Evolutionary conservation across 2,329 filamentous ascomycete genomes (phyloP).

Genomic region (Alternaria brassicicola): DNA sequence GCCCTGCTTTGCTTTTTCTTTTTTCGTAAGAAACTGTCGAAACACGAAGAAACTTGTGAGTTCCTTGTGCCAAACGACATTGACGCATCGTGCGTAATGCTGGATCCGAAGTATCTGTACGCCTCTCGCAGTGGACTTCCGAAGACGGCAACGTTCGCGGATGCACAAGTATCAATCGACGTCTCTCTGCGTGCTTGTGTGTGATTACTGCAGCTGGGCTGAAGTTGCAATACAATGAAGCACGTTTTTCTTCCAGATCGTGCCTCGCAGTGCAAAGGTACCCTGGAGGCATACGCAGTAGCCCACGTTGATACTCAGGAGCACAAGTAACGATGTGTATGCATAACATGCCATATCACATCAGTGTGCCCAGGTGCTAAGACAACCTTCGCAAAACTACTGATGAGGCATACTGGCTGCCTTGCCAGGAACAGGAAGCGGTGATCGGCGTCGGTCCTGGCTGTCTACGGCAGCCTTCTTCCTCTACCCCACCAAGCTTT

Average conservation of each 20-base stretch:
- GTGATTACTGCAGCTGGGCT: neutral
- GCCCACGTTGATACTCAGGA: neutral
- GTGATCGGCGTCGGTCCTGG: conserved; percentile 11
- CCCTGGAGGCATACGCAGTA: neutral
- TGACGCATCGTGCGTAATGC: neutral
- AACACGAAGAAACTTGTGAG: neutral
- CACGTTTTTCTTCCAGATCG: neutral
- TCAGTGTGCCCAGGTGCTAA: neutral
- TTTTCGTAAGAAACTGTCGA: neutral
- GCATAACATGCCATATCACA: neutral
- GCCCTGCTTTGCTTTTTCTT: too few species aligned
- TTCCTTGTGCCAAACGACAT: neutral
- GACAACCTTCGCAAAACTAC: neutral
- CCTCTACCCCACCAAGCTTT: conserved; percentile 24
- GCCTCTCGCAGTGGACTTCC: neutral
- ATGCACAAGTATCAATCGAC: neutral
- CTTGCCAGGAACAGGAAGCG: conserved; percentile 26
- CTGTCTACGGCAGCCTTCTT: conserved; percentile 28
- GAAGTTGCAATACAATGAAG: neutral
- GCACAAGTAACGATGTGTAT: neutral
- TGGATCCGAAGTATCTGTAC: neutral
- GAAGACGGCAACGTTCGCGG: neutral
- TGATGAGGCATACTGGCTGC: neutral
- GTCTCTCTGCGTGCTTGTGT: neutral
- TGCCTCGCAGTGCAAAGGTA: neutral